These are phyloP conservation scores for Psilocybe cyanescens DNA, from an alignment of 768 basidiomycete genomes.

Conservation along the genomic window DNA sequence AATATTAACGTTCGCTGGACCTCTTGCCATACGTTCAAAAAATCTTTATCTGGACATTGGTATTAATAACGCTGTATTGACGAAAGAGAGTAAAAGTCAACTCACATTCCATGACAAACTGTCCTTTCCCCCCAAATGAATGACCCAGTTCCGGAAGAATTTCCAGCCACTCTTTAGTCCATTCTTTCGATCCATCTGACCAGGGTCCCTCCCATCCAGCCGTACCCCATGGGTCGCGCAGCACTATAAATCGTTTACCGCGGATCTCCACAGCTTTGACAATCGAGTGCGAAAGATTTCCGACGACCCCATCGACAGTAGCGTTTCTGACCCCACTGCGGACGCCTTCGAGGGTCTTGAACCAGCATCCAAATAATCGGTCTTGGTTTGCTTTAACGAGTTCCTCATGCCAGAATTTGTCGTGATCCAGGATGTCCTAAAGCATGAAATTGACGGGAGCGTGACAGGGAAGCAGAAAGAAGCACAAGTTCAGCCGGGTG, in stretches of 20 bases:
- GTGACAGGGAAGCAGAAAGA: not conserved
- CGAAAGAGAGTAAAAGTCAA: not conserved
- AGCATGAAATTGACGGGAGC: not conserved
- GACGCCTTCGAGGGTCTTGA: constrained; percentile 33
- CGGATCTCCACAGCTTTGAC: constrained; percentile 48
- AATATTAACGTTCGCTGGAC: constrained; percentile 55
- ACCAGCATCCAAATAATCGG: constrained; percentile 53
- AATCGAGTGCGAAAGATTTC: constrained; percentile 54
- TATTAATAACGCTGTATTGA: not conserved
- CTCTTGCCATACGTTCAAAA: constrained; percentile 47
- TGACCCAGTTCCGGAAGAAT: constrained; percentile 46
- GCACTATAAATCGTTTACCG: constrained; percentile 53
- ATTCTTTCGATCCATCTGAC: constrained; percentile 62
- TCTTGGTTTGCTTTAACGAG: constrained; percentile 48
- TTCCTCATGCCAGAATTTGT: constrained; percentile 55
- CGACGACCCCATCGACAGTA: constrained; percentile 41
- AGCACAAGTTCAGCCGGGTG: not conserved
- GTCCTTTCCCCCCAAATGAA: constrained; percentile 53
- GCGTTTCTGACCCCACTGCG: constrained; percentile 28
- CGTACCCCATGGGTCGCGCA: constrained; percentile 58
- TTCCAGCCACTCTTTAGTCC: constrained; percentile 55
- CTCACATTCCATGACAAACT: constrained; percentile 58
- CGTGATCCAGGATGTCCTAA: constrained; percentile 52
- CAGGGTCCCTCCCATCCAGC: constrained; percentile 56
- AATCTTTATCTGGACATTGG: constrained; percentile 44